Conservation (phyloP, 768 basidiomycete species). For the Calocybe cyanea region DNA sequence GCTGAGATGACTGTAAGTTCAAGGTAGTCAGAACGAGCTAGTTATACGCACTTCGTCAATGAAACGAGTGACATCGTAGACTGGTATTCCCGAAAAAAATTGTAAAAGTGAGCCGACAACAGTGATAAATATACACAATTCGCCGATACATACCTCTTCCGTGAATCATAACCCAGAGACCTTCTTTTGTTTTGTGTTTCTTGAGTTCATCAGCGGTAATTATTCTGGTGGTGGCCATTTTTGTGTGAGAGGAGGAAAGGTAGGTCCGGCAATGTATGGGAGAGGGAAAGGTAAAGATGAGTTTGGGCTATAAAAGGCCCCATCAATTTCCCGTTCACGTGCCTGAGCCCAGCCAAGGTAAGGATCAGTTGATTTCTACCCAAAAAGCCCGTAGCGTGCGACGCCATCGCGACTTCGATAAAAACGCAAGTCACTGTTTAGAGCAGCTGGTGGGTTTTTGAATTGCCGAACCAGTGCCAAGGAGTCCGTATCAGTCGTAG, state of each 20-base stretch:
- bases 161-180: slow-evolving; percentile 78
- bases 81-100: slow-evolving; percentile 35
- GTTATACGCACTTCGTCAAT: slow-evolving; percentile 74
- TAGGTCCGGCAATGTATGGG: slow-evolving; percentile 22
- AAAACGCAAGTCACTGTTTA: no score
- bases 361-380: slow-evolving; percentile 3
- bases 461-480: no score
- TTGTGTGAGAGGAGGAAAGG: slow-evolving; percentile 15
- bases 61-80: slow-evolving; percentile 93
- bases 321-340: slow-evolving; percentile 26
- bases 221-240: slow-evolving; percentile 45
- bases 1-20: slow-evolving; percentile 39
- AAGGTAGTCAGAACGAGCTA: slow-evolving; percentile 1
- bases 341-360: slow-evolving; percentile 9
- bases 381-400: background rate
- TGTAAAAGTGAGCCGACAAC: slow-evolving; percentile 26
- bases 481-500: no score
- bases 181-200: slow-evolving; percentile 68
- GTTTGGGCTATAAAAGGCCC: slow-evolving; percentile 22
- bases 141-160: slow-evolving; percentile 64
- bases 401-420: background rate
- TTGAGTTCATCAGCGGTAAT: slow-evolving; percentile 76
- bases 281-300: slow-evolving; percentile 21
- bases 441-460: no score
- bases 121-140: slow-evolving; percentile 30